Evolutionary conservation across 331 rosid species (phyloP), one percentile per base, ranked within the genome.

Genomic region (Acacia pycnantha): DNA sequence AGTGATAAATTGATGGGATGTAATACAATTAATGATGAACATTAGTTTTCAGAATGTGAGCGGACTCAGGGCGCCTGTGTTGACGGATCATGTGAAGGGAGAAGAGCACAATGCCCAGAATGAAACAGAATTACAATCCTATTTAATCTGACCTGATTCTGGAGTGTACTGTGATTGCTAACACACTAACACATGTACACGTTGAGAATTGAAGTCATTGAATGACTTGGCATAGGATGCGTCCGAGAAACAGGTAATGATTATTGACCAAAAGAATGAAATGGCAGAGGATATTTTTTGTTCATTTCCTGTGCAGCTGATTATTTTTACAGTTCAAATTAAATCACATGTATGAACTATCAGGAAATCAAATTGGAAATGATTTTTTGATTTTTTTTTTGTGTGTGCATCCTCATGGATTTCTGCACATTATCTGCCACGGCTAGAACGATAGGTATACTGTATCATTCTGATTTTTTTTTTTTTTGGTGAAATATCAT

Each of bases 301-400:
- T 14, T 27, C 37, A 4, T 62, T 62, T 26, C 13, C 35, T 62
- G 67, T 1, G 35, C 67, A 11, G 33, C 35, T 24, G 59, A 51
- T 26, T 26, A 11, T 22, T 61, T 61, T 61, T 35, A 24, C 35
- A 4, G 31, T 26, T 61, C 8, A 61, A 7, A 46, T 83, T 33
- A 33, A 4, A 37, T 37, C 74, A 73, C 84, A 82, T 88, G 67
- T 26, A 26, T 12, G 67, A 82, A 80, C 71, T 75, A 77, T 82
- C 88, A 31, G 86, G 88, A 51, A 77, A 87, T 79, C 82, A 79
- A 43, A 71, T 82, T 64, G 88, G 88, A 74, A 69, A 74, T 74
- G 1, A 87, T 35, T 84, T 81, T 75, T 81, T 74, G n/a, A n/a
- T 27, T 61, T 22, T 19, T 46, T 12, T 11, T 31, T 31, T 2